phyloP scores from a whole-genome alignment of 2,329 filamentous ascomycete genomes.

The Trichoderma atrobrunneum region DNA sequence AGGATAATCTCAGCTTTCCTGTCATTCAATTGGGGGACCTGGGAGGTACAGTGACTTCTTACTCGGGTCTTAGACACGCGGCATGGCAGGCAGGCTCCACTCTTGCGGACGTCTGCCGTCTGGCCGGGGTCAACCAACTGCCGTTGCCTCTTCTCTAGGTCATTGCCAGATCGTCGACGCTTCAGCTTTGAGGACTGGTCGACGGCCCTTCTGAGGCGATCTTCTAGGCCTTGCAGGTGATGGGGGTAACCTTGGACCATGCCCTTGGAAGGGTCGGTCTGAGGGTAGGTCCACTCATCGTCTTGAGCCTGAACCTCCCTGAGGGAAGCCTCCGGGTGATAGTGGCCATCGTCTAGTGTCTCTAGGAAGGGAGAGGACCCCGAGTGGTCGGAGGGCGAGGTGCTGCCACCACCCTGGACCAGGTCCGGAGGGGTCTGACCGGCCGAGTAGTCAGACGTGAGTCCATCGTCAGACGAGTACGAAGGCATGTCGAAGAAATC shows the following conservation, averaged over 20 bases:
- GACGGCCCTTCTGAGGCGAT: conserved; percentile 26
- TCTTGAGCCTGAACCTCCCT: conserved; percentile 38
- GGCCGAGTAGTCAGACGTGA: conserved; percentile 34
- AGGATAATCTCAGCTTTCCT: conserved; percentile 29
- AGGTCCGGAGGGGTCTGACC: conserved; percentile 39
- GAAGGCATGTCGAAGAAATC: conserved; percentile 36
- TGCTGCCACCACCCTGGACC: conserved; percentile 38
- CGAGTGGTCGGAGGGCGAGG: conserved; percentile 41
- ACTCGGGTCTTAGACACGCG: conserved; percentile 48
- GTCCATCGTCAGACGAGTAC: conserved; percentile 34
- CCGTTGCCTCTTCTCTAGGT: conserved; percentile 36
- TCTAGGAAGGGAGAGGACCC: conserved; percentile 35
- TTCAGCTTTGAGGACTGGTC: conserved; percentile 33
- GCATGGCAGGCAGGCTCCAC: conserved; percentile 48
- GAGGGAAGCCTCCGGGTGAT: conserved; percentile 33
- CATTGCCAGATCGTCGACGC: conserved; percentile 36
- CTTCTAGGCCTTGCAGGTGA: conserved; percentile 33
- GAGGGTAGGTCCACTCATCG: conserved; percentile 42
- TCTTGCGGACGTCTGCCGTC: conserved; percentile 49
- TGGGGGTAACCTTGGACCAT: conserved; percentile 32
- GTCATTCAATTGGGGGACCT: conserved; percentile 12
- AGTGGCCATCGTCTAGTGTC: conserved; percentile 31
- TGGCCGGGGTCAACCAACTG: conserved; percentile 41
- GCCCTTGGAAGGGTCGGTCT: conserved; percentile 34
- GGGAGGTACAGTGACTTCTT: conserved; percentile 31